These are phyloP conservation scores for Geotrichum citri-aurantii DNA, from an alignment of 1,139 yeast genomes.

Conservation along the genomic window DNA sequence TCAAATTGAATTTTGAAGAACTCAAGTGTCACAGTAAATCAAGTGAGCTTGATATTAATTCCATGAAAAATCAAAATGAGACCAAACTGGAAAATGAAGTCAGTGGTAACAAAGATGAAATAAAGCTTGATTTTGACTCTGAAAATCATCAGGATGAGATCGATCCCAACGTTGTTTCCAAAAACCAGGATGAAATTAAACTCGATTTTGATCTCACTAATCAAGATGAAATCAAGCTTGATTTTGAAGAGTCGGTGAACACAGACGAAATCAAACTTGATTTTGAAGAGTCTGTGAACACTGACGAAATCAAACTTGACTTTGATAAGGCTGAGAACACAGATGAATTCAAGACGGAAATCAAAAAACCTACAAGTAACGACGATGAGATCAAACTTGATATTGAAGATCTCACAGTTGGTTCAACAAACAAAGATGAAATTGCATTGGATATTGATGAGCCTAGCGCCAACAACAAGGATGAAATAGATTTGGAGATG, in stretches of 20 bases:
- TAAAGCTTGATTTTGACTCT: slow-evolving; percentile 19
- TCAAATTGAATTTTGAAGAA: slow-evolving; percentile 17
- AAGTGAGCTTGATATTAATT: neutral
- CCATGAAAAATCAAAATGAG: neutral
- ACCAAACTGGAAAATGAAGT: neutral
- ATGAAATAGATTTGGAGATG: slow-evolving; percentile 14
- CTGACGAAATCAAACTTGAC: slow-evolving; percentile 19
- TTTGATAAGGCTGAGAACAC: slow-evolving; percentile 8
- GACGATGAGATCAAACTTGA: neutral
- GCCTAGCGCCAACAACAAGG: neutral
- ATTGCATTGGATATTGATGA: slow-evolving; percentile 1
- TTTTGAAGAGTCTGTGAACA: slow-evolving; percentile 19
- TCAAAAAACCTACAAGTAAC: neutral
- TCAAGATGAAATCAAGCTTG: slow-evolving; percentile 1
- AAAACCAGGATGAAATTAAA: slow-evolving; percentile 40
- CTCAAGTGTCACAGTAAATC: neutral
- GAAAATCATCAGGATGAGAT: slow-evolving; percentile 2
- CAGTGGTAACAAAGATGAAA: neutral
- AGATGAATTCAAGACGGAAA: slow-evolving; percentile 10
- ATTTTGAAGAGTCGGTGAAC: neutral
- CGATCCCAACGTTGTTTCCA: slow-evolving; percentile 16
- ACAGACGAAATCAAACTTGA: slow-evolving; percentile 3
- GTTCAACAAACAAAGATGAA: neutral
- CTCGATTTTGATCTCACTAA: too few relatives aligned
- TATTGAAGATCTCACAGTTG: neutral